A percentile compares a stretch with the other conserved stretches of the same genome.
Conservation (phyloP, 1,284 basidiomycete species). For the Coniferiporia weirii region DNA sequence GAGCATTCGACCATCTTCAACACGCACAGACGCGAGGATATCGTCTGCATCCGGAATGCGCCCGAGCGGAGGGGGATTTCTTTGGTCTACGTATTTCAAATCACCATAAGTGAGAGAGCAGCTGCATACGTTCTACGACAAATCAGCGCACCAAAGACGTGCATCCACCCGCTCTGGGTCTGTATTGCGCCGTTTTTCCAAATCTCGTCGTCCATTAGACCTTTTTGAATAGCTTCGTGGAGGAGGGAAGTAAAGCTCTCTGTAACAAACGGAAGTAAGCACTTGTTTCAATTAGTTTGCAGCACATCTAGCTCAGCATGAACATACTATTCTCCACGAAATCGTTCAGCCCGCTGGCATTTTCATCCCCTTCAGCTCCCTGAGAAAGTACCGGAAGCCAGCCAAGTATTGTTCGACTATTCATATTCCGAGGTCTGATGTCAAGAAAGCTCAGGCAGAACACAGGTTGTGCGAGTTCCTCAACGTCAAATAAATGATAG, state of each 20-base stretch:
- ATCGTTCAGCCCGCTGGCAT: conserved; percentile 53
- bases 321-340: conserved; percentile 62
- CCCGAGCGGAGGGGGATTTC: conserved; percentile 65
- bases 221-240: conserved; percentile 52
- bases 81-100: conserved; percentile 42
- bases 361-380: conserved; percentile 27
- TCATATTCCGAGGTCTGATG: conserved; percentile 36
- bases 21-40: conserved; percentile 69
- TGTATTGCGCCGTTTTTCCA: conserved; percentile 61
- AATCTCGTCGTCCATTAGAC: conserved; percentile 58
- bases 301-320: background rate
- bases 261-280: conserved; percentile 25
- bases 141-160: conserved; percentile 59
- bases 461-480: conserved; percentile 38
- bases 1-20: conserved; percentile 63
- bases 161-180: conserved; percentile 73
- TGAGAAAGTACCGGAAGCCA: conserved; percentile 57
- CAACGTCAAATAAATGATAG: conserved; percentile 57
- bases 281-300: background rate
- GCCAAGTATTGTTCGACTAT: conserved; percentile 55
- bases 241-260: conserved; percentile 54
- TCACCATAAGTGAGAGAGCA: background rate
- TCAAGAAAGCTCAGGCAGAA: conserved; percentile 63
- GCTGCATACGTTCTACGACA: background rate
- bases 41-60: conserved; percentile 77